Evolutionary conservation across 2,329 filamentous ascomycete genomes (phyloP), one percentile per base, ranked within the genome.

Genomic region (Neocucurbitaria cava): DNA sequence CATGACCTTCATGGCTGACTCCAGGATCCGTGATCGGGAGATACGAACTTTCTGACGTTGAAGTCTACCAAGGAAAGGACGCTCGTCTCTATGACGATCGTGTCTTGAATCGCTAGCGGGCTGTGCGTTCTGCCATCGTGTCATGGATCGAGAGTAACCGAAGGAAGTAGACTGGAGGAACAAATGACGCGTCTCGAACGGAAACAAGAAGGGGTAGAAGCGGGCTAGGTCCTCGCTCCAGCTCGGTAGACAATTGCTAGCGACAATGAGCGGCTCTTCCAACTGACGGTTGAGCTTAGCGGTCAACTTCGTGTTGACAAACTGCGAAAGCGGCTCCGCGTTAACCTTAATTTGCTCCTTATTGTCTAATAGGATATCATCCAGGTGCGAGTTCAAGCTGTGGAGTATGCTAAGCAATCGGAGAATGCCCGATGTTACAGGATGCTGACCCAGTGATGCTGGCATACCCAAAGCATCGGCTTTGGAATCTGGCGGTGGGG

Each of bases 11-110:
- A 98, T 83, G 0, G 95, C 95, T 13, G 95, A 98, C 73, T 99
- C 95, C 7, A 99, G 82, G 41, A 99, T 97, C 68, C 96, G 92
- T n/a, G 87, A 87, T 39, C 95, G 87, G 5, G 94, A 96, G 56
- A 99, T 98, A 40, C 95, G 89, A n/a, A 99, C 94, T 76, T 99
- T 99, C 71, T 99, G 95, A 52, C 95, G 88, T 74, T 98, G 95
- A 1, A 97, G 83, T 38, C 94, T 86, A 13, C 95, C 95, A 2
- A 98, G 81, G 82, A 96, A 96, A 1, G 93, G 92, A 11, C 93
- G 85, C 59, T 98, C 93, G 64, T 98, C 94, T 43, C 92, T 84
- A 58, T 87, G 89, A 42, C 92, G 88, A 66, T 96, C 91, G 47
- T 90, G 87, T 38, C 94, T 85, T 51, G 85, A 87, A 55, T 96